A percentile compares a stretch with the other conserved stretches of the same genome.
These are phyloP conservation scores for Pseudogymnoascus sp. DNA, from an alignment of 2,329 filamentous ascomycete genomes.

Conservation along the genomic window DNA sequence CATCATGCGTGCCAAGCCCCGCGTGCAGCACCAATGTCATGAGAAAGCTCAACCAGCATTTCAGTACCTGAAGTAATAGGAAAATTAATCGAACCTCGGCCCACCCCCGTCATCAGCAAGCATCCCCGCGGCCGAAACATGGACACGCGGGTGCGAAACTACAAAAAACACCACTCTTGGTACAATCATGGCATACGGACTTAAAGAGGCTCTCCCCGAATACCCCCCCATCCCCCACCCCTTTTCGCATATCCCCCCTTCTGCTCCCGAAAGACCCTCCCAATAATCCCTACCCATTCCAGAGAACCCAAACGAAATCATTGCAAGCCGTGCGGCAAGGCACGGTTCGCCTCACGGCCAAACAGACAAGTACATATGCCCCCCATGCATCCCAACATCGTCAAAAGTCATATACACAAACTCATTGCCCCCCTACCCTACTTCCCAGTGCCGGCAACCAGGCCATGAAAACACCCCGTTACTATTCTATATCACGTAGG, in stretches of 20 bases:
- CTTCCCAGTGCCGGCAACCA: not conserved
- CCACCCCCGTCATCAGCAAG: not conserved
- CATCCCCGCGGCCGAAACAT: not conserved
- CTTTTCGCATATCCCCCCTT: not conserved
- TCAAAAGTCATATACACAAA: slow-evolving; percentile 2
- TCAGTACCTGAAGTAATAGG: slow-evolving; percentile 1
- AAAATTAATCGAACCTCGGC: not conserved
- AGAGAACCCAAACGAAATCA: not conserved
- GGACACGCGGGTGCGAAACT: not conserved
- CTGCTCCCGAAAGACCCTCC: too few relatives aligned
- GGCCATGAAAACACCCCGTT: not conserved
- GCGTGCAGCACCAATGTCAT: not conserved
- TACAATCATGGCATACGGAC: not conserved
- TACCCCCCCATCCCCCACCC: not conserved
- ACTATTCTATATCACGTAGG: not conserved
- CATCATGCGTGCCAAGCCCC: not conserved
- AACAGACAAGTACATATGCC: not conserved
- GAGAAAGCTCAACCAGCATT: slow-evolving; percentile 2
- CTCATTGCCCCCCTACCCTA: not conserved
- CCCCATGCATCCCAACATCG: not conserved
- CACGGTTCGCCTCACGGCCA: not conserved
- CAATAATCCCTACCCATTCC: not conserved
- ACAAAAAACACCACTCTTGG: not conserved
- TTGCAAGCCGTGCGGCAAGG: not conserved
- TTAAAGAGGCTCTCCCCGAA: not conserved